Base-by-base conservation (phyloP, 345 rosid species). In the Brassica incana region DNA sequence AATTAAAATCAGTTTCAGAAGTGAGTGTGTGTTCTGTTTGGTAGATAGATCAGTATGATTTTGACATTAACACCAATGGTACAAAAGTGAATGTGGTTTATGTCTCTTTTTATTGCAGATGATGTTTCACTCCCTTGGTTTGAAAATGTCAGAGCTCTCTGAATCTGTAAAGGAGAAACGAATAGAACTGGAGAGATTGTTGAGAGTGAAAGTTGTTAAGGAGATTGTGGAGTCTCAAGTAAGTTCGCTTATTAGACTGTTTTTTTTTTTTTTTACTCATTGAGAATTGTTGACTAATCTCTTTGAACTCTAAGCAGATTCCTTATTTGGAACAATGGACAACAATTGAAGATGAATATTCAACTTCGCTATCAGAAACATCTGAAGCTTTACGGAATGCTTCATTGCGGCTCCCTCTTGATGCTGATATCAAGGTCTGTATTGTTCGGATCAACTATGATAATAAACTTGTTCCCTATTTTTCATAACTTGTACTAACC, bases 321-420 rank as follows among this genome's bases (percentile, higher is more conserved):
- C 97, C 97, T 6, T 83, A 77, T 80, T 85, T 94, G 73, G 97
- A 91, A 16, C 86, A 83, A 77, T 94, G 96, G 98, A 81, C 84
- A 12, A 77, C 45, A 0, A 20, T 88, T 20, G 88, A 88, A 85
- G 88, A 32, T 6, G 95, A 85, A n/a, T 89, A 87, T 65, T 84
- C 83, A 65, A 29, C 25, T 72, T 90, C 90, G 11, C 52, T 94
- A n/a, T 78, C 87, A 32, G 94, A 92, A 82, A 84, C 83, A 67
- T 86, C 61, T 70, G 87, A 88, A 83, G 91, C 96, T 40, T 85
- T 92, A 79, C 48, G 74, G 48, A 90, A 89, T 73, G 74, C 88
- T 73, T 88, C 90, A 15, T 61, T 83, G 65, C 90, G 87, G 69
- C 88, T 92, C 10, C 97, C 97, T 65, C 73, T 88, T 29, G 79